A percentile compares a stretch with the other conserved stretches of the same genome.
These are phyloP conservation scores for Pneumocystis jirovecii DNA, from an alignment of 1,139 yeast genomes.

Conservation along the genomic window DNA sequence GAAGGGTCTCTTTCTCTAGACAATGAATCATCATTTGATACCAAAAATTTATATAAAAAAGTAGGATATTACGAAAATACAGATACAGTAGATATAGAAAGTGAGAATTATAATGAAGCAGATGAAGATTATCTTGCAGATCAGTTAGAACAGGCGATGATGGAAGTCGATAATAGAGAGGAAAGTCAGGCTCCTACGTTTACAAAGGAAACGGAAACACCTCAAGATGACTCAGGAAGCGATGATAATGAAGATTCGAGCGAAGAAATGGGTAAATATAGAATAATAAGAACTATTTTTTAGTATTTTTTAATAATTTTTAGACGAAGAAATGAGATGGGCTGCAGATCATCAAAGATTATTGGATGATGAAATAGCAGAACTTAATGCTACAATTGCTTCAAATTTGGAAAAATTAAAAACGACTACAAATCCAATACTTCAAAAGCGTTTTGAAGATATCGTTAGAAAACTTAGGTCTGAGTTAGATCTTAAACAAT, in stretches of 20 bases:
- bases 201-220: constrained; percentile 31
- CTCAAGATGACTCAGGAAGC: constrained; percentile 36
- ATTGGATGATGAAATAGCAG: constrained; percentile 70
- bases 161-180: constrained; percentile 23
- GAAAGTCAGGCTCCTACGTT: constrained; percentile 24
- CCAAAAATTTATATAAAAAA: not conserved
- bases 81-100: constrained; percentile 6
- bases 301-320: constrained; percentile 11
- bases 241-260: constrained; percentile 40
- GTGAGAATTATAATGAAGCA: constrained; percentile 14
- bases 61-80: constrained; percentile 1
- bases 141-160: constrained; percentile 21
- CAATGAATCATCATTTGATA: constrained; percentile 12
- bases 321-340: constrained; percentile 28
- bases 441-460: constrained; percentile 75
- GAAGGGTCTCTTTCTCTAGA: constrained; percentile 14
- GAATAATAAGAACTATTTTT: constrained; percentile 14
- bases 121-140: constrained; percentile 21
- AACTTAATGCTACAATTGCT: constrained; percentile 63
- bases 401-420: constrained; percentile 60
- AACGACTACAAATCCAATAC: constrained; percentile 71
- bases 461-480: constrained; percentile 65
- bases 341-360: constrained; percentile 57
- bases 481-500: constrained; percentile 68
- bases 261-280: constrained; percentile 24